phyloP scores from a whole-genome alignment of 257 asterid genomes.

The Solanum arcanum region DNA sequence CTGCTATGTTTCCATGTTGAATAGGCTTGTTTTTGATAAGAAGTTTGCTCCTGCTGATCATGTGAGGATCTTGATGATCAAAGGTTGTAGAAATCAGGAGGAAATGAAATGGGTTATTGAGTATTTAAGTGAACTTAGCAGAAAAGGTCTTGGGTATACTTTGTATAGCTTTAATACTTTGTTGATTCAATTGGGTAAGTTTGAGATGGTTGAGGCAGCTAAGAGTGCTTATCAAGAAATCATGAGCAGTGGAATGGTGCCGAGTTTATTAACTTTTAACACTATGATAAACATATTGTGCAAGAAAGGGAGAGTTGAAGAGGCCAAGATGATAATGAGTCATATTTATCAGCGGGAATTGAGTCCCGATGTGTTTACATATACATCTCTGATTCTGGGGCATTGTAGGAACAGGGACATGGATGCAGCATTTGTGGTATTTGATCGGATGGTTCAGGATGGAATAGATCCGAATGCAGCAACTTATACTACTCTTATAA shows the following conservation, averaged over 20 bases:
- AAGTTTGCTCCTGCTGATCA: constrained; percentile 61
- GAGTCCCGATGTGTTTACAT: constrained; percentile 76
- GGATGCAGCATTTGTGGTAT: constrained; percentile 55
- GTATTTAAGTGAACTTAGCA: constrained; percentile 42
- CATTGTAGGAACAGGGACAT: constrained; percentile 59
- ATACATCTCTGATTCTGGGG: constrained; percentile 73
- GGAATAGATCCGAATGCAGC: constrained; percentile 68
- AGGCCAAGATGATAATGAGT: constrained; percentile 56
- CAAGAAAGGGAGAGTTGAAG: constrained; percentile 64
- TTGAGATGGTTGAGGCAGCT: constrained; percentile 60
- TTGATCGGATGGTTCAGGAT: constrained; percentile 59
- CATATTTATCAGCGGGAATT: constrained; percentile 44
- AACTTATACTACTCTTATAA: constrained; percentile 58
- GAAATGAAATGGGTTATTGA: constrained; percentile 46
- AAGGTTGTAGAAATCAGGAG: constrained; percentile 43
- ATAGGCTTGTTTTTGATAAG: constrained; percentile 53
- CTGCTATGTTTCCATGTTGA: constrained; percentile 67
- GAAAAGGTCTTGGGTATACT: constrained; percentile 28
- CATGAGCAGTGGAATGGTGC: constrained; percentile 43
- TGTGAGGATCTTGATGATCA: constrained; percentile 69
- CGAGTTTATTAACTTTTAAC: constrained; percentile 65
- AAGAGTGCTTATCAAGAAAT: constrained; percentile 32
- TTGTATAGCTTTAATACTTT: constrained; percentile 72
- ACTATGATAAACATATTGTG: constrained; percentile 74
- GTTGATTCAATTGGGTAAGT: constrained; percentile 73